Conservation (phyloP, 495 filamentous ascomycete species). For the Aspergillus panamensis region DNA sequence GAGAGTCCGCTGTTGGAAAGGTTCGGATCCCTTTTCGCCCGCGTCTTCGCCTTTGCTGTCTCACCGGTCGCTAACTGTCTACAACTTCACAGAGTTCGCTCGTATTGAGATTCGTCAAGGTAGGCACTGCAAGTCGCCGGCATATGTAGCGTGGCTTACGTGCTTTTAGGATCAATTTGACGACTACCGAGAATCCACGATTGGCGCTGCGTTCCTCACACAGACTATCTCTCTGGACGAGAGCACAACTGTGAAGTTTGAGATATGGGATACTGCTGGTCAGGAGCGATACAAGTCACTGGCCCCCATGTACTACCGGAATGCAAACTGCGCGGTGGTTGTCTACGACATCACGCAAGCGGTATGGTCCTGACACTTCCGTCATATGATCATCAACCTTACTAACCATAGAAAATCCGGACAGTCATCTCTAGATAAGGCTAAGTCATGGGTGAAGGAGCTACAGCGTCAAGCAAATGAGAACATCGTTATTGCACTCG, state of each 20-base stretch:
- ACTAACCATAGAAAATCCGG: slow-evolving; percentile 14
- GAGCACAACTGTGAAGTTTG: slow-evolving; percentile 97
- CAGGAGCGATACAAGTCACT: slow-evolving; percentile 98
- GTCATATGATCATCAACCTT: not conserved
- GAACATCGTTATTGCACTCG: slow-evolving; percentile 97
- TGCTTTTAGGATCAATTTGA: slow-evolving; percentile 91
- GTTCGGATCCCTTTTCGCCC: slow-evolving; percentile 44
- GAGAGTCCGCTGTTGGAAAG: slow-evolving; percentile 98
- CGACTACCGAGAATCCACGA: slow-evolving; percentile 97
- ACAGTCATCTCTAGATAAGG: slow-evolving; percentile 94
- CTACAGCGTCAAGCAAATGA: slow-evolving; percentile 98
- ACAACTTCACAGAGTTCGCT: slow-evolving; percentile 73
- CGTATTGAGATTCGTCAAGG: slow-evolving; percentile 97
- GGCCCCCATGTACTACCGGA: slow-evolving; percentile 98
- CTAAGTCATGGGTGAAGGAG: slow-evolving; percentile 99
- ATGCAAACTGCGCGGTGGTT: slow-evolving; percentile 97
- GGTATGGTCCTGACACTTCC: slow-evolving; percentile 50
- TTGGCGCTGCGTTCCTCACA: slow-evolving; percentile 97
- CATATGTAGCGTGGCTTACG: slow-evolving; percentile 2
- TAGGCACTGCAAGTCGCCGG: slow-evolving; percentile 32
- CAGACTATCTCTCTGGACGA: slow-evolving; percentile 98
- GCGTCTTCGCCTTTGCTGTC: slow-evolving; percentile 25
- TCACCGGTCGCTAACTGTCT: slow-evolving; percentile 33
- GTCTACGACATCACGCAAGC: slow-evolving; percentile 99
- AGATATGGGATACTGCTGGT: slow-evolving; percentile 99